Percentiles rank a stretch among this genome's conserved stretches.
Conservation (phyloP, 345 rosid species). For the Murraya paniculata region DNA sequence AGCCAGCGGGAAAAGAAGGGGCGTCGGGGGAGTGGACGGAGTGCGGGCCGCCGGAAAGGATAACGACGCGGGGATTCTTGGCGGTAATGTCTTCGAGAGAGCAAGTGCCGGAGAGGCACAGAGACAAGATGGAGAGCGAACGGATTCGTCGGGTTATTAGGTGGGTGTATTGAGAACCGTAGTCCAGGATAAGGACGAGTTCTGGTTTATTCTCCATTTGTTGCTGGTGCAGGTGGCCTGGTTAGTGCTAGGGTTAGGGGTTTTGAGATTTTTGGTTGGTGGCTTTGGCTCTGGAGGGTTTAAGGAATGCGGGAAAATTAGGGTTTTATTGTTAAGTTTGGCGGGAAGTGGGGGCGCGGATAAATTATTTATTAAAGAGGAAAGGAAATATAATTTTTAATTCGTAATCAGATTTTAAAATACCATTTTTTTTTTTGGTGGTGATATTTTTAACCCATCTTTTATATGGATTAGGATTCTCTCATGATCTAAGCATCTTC, state of each 20-base stretch:
- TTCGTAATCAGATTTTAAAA: not conserved
- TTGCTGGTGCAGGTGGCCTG: conserved; percentile 29
- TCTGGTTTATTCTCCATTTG: conserved; percentile 54
- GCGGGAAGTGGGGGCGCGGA: conserved; percentile 28
- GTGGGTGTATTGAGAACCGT: conserved; percentile 90
- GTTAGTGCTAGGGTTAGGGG: not conserved
- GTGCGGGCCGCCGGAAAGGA: conserved; percentile 97
- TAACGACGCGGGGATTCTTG: conserved; percentile 66
- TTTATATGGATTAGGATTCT: no score
- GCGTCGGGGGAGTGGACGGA: conserved; percentile 71
- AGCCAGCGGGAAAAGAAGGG: conserved; percentile 75
- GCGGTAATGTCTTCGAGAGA: conserved; percentile 54
- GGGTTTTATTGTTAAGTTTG: conserved; percentile 20
- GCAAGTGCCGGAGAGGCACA: conserved; percentile 84
- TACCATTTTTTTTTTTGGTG: no score
- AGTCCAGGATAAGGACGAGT: conserved; percentile 84
- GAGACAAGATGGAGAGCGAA: conserved; percentile 78
- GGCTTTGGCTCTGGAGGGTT: conserved; percentile 1
- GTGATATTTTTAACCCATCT: no score
- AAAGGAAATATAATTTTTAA: not conserved
- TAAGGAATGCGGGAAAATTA: not conserved
- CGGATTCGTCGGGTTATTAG: conserved; percentile 92
- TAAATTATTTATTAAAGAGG: not conserved
- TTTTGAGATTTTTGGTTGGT: not conserved
- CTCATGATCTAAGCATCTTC: no score